Conservation (phyloP, 768 basidiomycete genomes). For the Phaffia tasmanica region DNA sequence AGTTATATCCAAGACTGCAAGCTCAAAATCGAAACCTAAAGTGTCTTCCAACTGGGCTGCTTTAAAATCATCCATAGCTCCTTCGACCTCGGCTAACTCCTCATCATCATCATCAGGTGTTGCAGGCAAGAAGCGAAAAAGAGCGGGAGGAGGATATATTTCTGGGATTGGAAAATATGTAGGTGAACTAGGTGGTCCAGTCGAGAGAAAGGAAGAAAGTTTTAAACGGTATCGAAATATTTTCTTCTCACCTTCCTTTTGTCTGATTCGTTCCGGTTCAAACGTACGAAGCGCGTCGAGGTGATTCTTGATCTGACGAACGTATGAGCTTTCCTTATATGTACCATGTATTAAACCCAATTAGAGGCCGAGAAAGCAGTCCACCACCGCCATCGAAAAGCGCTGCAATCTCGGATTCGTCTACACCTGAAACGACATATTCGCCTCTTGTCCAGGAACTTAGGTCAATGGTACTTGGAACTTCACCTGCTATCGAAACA, state of each 20-base stretch:
- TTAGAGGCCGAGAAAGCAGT: neutral
- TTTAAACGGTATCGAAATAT: constrained; percentile 17
- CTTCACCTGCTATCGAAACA: constrained; percentile 30
- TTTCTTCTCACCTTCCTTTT: neutral
- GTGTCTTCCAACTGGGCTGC: constrained; percentile 23
- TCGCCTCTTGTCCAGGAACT: constrained; percentile 32
- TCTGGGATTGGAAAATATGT: neutral
- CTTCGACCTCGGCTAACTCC: neutral
- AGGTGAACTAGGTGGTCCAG: neutral
- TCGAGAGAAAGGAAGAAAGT: constrained; percentile 6
- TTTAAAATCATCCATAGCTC: constrained; percentile 17
- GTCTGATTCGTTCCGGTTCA: neutral
- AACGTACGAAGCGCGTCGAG: no score
- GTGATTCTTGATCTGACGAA: neutral
- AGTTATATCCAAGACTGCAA: neutral
- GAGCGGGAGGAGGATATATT: constrained; percentile 5
- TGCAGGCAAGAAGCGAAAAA: constrained; percentile 20
- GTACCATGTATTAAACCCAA: neutral
- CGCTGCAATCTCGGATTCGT: constrained; percentile 1
- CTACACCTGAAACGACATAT: constrained; percentile 13
- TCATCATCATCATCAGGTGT: neutral
- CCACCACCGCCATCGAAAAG: neutral
- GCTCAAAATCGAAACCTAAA: constrained; percentile 3
- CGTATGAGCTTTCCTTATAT: neutral
- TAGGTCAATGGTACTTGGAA: constrained; percentile 35